Evolutionary conservation across 2,329 filamentous ascomycete genomes (phyloP).

Genomic region (Fusarium anthophilum): DNA sequence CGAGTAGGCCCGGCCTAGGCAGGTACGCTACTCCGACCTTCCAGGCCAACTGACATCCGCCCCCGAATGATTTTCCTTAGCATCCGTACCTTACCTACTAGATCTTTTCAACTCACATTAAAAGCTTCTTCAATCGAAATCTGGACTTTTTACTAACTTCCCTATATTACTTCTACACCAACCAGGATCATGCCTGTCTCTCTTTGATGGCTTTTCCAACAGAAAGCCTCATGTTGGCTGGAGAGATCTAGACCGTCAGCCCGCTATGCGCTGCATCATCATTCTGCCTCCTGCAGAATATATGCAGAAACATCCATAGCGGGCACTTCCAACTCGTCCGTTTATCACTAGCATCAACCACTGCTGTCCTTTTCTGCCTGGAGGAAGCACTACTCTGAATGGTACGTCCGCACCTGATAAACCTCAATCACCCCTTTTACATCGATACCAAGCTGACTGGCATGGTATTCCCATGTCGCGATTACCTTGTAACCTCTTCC

Average conservation of each 20-base stretch:
- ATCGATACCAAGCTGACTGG: slow-evolving; percentile 7
- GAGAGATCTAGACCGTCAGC: slow-evolving; percentile 30
- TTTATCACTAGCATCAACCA: slow-evolving; percentile 12
- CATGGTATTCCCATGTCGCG: slow-evolving; percentile 29
- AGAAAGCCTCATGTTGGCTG: slow-evolving; percentile 6
- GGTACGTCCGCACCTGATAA: slow-evolving; percentile 13
- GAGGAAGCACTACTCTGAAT: slow-evolving; percentile 10
- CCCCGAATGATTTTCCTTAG: neutral
- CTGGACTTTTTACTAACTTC: neutral
- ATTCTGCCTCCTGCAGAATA: slow-evolving; percentile 21
- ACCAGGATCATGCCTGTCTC: slow-evolving; percentile 13
- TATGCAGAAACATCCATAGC: slow-evolving; percentile 27
- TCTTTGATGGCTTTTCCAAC: neutral
- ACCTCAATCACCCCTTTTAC: slow-evolving; percentile 33
- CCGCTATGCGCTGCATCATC: slow-evolving; percentile 21
- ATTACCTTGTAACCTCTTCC: slow-evolving; percentile 19
- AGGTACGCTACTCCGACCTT: neutral
- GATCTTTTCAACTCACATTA: neutral
- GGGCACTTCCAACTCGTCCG: slow-evolving; percentile 8
- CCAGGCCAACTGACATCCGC: neutral
- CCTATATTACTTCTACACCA: neutral
- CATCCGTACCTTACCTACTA: neutral
- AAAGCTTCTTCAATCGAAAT: slow-evolving; percentile 2
- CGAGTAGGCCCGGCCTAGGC: neutral
- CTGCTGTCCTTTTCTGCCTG: neutral